Evolutionary conservation across 805 yeast species (phyloP).

Genomic region (Wickerhamiella kazuoi): DNA sequence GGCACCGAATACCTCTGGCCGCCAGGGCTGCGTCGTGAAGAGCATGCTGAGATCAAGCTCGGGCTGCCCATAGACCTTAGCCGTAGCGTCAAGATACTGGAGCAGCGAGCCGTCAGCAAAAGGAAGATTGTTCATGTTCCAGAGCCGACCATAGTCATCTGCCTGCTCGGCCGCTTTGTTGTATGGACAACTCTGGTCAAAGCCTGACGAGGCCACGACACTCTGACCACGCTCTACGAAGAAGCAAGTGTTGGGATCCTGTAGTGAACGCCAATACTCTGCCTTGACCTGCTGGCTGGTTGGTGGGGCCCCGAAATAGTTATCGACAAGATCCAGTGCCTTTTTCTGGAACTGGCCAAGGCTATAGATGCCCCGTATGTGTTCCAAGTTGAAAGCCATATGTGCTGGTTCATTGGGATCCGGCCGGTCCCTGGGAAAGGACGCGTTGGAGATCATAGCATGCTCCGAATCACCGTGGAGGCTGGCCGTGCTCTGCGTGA

Average conservation of each 20-base stretch:
- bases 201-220: not conserved
- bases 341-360: constrained; percentile 4
- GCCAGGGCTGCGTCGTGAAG: constrained; percentile 79
- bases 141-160: too few species aligned
- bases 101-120: constrained; percentile 51
- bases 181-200: too few species aligned
- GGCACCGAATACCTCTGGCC: constrained; percentile 74
- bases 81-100: constrained; percentile 31
- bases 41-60: constrained; percentile 76
- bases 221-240: constrained; percentile 4
- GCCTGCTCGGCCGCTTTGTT: too few species aligned
- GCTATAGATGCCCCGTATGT: not conserved
- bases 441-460: not conserved
- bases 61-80: constrained; percentile 19
- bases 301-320: constrained; percentile 1
- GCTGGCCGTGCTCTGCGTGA: constrained; percentile 1
- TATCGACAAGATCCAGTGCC: not conserved
- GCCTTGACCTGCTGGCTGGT: constrained; percentile 2
- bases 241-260: constrained; percentile 1
- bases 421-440: too few species aligned
- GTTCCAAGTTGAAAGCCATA: not conserved
- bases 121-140: constrained; percentile 62
- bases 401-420: not conserved
- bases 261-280: constrained; percentile 5
- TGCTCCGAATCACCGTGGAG: not conserved